Evolutionary conservation across 208 protist species (phyloP), one percentile per base, ranked within the genome.

Genomic region (Herpetomonas muscarum): DNA sequence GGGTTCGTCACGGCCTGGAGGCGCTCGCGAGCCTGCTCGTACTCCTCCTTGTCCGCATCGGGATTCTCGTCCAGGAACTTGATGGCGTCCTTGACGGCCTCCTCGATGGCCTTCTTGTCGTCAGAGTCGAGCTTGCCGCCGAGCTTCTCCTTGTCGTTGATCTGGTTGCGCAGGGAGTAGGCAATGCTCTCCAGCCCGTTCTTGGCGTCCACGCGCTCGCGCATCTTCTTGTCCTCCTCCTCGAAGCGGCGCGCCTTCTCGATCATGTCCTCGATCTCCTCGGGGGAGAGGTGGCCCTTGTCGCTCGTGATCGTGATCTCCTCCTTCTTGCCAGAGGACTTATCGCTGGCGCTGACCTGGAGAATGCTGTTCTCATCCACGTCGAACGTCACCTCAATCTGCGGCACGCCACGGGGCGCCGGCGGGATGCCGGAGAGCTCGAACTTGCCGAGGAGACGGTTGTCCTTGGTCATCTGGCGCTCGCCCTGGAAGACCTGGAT

Each of bases 301-400:
- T 99, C 96, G 74, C 98, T 98, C 4, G 85, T 98, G 77, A 99
- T 99, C 21, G 91, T 98, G 76, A 99, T 99, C 63, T 90, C 75
- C 67, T 99, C 83, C 22, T 59, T 65, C 64, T 97, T 98, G 48
- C 96, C 96, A 2, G 93, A 97, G 0, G 81, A 87, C 79, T 99
- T 98, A 82, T 99, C 98, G 50, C 67, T 65, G 0, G 98, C 98
- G 26, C 73, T 76, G 1, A 99, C 98, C 53, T 97, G 93, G 9
- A 99, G 75, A 67, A 99, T 99, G 61, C 96, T 96, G 76, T 99
- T 98, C 58, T 92, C 96, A 72, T 99, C 96, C 19, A 99, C 94
- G 68, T 99, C 97, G 74, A 99, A 99, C 45, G 82, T 85, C 28
- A 99, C 97, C 69, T 98, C 96, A 55, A 99, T 98, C 80, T 98